Evolutionary conservation across 2,329 filamentous ascomycete species (phyloP).

Genomic region (Cercospora sp.): DNA sequence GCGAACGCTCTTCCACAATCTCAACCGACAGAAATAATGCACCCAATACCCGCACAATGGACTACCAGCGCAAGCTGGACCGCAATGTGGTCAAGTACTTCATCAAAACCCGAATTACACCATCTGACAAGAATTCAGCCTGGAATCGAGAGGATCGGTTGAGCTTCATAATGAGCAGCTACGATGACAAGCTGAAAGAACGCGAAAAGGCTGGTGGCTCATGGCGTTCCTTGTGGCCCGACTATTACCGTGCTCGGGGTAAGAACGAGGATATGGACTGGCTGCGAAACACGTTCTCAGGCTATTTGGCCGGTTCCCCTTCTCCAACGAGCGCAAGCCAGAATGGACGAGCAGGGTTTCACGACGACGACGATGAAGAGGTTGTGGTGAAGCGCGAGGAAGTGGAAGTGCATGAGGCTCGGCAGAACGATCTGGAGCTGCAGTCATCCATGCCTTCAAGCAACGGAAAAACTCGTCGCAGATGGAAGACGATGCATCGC

Average conservation of each 20-base stretch:
- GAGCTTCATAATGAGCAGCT: not conserved
- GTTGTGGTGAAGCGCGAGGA: not conserved
- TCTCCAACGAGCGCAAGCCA: not conserved
- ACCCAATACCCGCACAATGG: not conserved
- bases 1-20: not conserved
- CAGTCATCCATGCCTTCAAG: not conserved
- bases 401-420: not conserved
- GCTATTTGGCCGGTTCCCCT: not conserved
- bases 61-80: not conserved
- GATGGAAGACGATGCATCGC: not conserved
- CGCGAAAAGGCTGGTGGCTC: conserved; percentile 1
- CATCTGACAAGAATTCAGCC: not conserved
- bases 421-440: not conserved
- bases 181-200: not conserved
- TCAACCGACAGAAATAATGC: not conserved
- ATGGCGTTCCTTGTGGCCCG: conserved; percentile 3
- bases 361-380: conserved; percentile 14
- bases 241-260: not conserved
- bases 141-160: not conserved
- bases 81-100: not conserved
- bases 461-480: not conserved
- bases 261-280: not conserved
- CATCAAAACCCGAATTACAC: not conserved
- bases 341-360: not conserved
- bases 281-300: conserved; percentile 4